Percentiles rank a stretch among this genome's conserved stretches.
phyloP scores from a whole-genome alignment of 495 filamentous ascomycete species.

The Cercophora samala region DNA sequence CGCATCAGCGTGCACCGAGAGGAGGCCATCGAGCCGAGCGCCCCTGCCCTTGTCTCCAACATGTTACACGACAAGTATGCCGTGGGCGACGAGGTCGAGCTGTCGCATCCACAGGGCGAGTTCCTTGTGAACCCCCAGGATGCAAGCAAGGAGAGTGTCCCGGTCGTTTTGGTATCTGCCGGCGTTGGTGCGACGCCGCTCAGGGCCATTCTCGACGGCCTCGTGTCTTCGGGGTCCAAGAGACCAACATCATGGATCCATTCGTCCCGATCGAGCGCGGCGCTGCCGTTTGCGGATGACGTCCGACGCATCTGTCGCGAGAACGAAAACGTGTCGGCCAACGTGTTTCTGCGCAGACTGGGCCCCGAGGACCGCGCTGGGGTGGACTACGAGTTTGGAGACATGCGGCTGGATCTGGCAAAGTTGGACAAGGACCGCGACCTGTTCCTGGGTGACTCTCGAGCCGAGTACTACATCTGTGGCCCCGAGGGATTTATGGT shows the following conservation, averaged over 20 bases:
- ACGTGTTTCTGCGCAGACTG: conserved; percentile 42
- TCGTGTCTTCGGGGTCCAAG: conserved; percentile 27
- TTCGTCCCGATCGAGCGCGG: conserved; percentile 48
- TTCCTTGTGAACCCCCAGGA: conserved; percentile 54
- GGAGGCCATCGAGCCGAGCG: conserved; percentile 39
- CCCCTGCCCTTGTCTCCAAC: conserved; percentile 65
- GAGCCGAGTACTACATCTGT: conserved; percentile 64
- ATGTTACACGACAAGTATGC: conserved; percentile 58
- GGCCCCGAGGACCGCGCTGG: conserved; percentile 47
- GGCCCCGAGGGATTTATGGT: conserved; percentile 67
- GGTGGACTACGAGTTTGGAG: conserved; percentile 53
- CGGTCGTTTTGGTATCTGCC: conserved; percentile 63
- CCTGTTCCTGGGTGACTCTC: conserved; percentile 50
- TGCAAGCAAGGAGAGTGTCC: conserved; percentile 41
- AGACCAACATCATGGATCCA: conserved; percentile 67
- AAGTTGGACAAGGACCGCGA: conserved; percentile 50
- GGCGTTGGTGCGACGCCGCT: conserved; percentile 68
- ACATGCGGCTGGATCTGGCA: conserved; percentile 51
- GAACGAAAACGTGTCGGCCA: conserved; percentile 40
- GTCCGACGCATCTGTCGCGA: conserved; percentile 48
- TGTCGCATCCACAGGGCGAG: conserved; percentile 68
- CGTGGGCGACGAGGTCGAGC: conserved; percentile 59
- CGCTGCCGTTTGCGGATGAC: conserved; percentile 53
- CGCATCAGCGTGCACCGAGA: conserved; percentile 70
- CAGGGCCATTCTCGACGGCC: conserved; percentile 60